Evolutionary conservation across 345 rosid species (phyloP), one percentile per base, ranked within the genome.

Genomic region (rapeseed (Brassica napus)): DNA sequence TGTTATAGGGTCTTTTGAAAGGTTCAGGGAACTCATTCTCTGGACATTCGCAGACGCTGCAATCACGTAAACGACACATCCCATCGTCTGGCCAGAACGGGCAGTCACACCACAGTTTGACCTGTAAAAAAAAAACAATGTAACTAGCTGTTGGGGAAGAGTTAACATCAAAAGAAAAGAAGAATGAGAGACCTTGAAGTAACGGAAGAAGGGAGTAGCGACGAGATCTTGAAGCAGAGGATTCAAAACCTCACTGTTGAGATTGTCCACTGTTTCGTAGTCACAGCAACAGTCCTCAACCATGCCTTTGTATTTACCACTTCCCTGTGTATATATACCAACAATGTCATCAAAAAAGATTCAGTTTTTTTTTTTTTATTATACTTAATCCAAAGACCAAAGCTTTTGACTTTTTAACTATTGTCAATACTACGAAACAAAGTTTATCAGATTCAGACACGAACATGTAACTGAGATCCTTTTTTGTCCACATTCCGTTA

Each of bases 71-170:
- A 64, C 82, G 92, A 77, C 98, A 96, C 99, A 96, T 93, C 63
- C 97, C 92, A 83, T 95, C 98, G 80, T 91, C 98, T 1, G 91
- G 97, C 99, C 97, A 91, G 84, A 91, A 91, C 21, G 96, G 98
- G 83, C 99, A 96, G 74, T 96, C 90, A 86, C 99, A 96, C 99
- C 94, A 91, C 26, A 94, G 79, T 77, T 91, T 94, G 80, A 89
- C 97, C 98, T 94, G 58, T 12, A 30, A 30, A 30, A 30, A 30
- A 30, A 30, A 30, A 30, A 30, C 24, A 23, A 23, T 23, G 24
- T 23, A 23, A 23, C 24, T 23, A 23, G 24, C 24, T 23, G 24
- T 23, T 23, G 2, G 24, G 24, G 24, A 23, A 23, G 24, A 23
- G 24, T 23, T 23, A 23, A 23, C 47, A 59, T 26, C 34, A 23